Conservation (phyloP, 2,329 filamentous ascomycete species). For the Mycosphaerella sp. region DNA sequence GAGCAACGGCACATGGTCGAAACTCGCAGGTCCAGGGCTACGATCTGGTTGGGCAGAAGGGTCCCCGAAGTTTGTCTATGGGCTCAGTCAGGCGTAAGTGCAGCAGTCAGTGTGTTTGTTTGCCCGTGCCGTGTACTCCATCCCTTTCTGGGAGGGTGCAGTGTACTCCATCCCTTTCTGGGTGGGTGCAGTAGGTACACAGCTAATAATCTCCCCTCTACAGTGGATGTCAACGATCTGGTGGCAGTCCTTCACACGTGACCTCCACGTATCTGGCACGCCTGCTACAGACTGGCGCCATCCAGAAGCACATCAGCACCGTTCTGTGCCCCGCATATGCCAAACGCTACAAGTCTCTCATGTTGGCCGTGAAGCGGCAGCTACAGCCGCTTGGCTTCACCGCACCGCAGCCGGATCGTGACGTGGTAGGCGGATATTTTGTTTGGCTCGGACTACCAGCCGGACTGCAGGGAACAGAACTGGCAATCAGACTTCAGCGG, state of each 20-base stretch:
- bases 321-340: slow-evolving; percentile 53
- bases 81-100: slow-evolving; percentile 53
- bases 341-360: slow-evolving; percentile 49
- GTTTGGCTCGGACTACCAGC: slow-evolving; percentile 66
- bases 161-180: not conserved
- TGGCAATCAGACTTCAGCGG: slow-evolving; percentile 53
- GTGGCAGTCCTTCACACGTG: slow-evolving; percentile 48
- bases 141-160: not conserved
- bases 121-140: not conserved
- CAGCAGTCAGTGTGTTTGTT: not conserved
- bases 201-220: not conserved
- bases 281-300: slow-evolving; percentile 46
- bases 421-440: slow-evolving; percentile 74
- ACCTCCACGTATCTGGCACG: slow-evolving; percentile 52
- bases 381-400: slow-evolving; percentile 59
- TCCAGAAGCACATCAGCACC: slow-evolving; percentile 53
- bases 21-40: slow-evolving; percentile 73
- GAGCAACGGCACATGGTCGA: slow-evolving; percentile 86
- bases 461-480: slow-evolving; percentile 47
- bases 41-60: slow-evolving; percentile 86
- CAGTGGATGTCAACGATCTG: not conserved
- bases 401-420: slow-evolving; percentile 39
- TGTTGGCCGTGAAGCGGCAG: slow-evolving; percentile 52
- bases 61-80: slow-evolving; percentile 55
- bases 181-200: no score